Evolutionary conservation across 2,329 filamentous ascomycete genomes (phyloP).

Genomic region (Xylaria digitata): DNA sequence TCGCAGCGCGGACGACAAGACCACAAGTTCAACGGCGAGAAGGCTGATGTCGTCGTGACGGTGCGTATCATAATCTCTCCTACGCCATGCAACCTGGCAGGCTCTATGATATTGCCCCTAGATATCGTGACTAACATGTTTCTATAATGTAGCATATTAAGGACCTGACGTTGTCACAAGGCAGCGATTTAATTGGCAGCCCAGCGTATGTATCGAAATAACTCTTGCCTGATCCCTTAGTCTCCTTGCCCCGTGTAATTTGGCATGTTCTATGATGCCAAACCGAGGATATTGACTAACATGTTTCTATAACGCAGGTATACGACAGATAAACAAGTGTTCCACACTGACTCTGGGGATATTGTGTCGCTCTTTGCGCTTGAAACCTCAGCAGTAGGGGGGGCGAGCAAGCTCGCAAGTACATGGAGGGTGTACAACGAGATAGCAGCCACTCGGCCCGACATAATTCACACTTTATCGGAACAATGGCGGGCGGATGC

Average conservation of each 20-base stretch:
- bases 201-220: constrained; percentile 48
- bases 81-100: no score
- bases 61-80: no score
- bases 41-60: constrained; percentile 63
- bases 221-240: no score
- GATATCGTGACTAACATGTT: no score
- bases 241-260: no score
- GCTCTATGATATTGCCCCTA: no score
- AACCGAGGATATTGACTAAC: no score
- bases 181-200: constrained; percentile 61
- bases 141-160: constrained; percentile 63
- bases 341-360: constrained; percentile 70
- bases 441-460: constrained; percentile 66
- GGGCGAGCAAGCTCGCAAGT: constrained; percentile 68
- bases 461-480: constrained; percentile 67
- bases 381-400: constrained; percentile 63
- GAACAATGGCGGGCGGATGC: constrained; percentile 63
- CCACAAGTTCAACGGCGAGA: constrained; percentile 56
- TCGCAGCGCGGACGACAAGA: constrained; percentile 65
- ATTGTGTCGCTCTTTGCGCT: constrained; percentile 69
- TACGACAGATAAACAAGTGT: constrained; percentile 42
- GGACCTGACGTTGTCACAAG: constrained; percentile 58
- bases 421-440: constrained; percentile 72
- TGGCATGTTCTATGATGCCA: no score
- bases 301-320: constrained; percentile 1